Evolutionary conservation across 805 yeast species (phyloP), one percentile per base, ranked within the genome.

Genomic region (Suhomyces emberorum): DNA sequence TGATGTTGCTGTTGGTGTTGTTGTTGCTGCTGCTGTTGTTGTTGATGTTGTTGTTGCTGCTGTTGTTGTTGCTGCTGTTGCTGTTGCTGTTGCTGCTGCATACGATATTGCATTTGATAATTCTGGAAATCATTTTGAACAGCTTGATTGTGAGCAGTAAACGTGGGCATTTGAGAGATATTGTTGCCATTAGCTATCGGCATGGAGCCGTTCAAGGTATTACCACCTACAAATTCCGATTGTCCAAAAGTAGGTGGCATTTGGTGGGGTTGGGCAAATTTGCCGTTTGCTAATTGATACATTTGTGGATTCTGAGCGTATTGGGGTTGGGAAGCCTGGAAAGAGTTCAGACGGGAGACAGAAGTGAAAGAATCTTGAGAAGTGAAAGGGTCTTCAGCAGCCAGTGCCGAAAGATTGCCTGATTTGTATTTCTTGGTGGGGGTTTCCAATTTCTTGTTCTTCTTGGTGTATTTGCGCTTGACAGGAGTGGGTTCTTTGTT

Each of bases 371-470:
- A 46, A 6, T 50, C 52, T 27, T 44, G 58, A 6, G 44, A 24
- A 28, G 35, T 46, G 39, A 43, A 52, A 18, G 48, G 43, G 15
- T 47, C 50, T 9, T 30, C 37, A 24, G 28, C 34, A 25, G 23
- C 34, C 34, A 15, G 34, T 23, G 34, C 34, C 21, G 34, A 15
- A 17, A 15, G 25, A 20, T n/a, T 19, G 14, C 39, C 65, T 12
- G 46, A 42, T 39, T 56, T 60, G 35, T 21, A 68, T 55, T 44
- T 84, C 77, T 52, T 77, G 66, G 37, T 69, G 39, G 40, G 76
- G 59, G 48, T 65, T 4, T 85, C 95, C 47, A 77, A 79, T 48
- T 77, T 79, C 33, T 68, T 65, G 12, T 28, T 31, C 38, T 87
- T 73, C 43, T 73, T 76, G 17, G 68, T 61, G 44, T 66, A 67